Conservation (phyloP, 345 rosid species). For the Camelina sativa region DNA sequence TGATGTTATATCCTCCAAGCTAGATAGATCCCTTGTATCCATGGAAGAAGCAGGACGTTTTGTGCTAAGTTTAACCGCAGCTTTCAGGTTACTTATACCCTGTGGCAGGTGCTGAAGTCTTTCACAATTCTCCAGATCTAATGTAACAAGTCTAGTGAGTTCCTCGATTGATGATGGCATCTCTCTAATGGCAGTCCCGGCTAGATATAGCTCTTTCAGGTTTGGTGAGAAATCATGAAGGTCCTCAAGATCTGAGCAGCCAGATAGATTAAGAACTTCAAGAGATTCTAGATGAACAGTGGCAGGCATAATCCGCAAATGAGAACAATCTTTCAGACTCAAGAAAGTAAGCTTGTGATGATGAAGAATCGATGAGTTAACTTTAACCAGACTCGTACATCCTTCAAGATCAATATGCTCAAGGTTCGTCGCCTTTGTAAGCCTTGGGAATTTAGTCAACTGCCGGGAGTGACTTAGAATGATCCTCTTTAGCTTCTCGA, state of each 20-base stretch:
- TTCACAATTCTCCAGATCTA: slow-evolving; percentile 34
- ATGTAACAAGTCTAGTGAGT: slow-evolving; percentile 29
- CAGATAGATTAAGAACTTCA: slow-evolving; percentile 37
- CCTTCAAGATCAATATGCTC: slow-evolving; percentile 44
- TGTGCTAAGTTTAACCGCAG: no score
- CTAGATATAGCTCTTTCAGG: slow-evolving; percentile 28
- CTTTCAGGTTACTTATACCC: slow-evolving; percentile 12
- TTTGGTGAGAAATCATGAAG: slow-evolving; percentile 30
- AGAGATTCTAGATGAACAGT: slow-evolving; percentile 32
- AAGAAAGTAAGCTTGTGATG: slow-evolving; percentile 33
- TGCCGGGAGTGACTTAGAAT: slow-evolving; percentile 23
- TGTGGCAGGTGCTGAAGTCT: slow-evolving; percentile 29
- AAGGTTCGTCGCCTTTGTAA: slow-evolving; percentile 30
- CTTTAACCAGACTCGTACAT: slow-evolving; percentile 32
- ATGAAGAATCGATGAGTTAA: slow-evolving; percentile 35
- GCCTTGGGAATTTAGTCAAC: slow-evolving; percentile 22
- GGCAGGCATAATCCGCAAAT: slow-evolving; percentile 26
- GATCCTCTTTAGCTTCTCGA: slow-evolving; percentile 31
- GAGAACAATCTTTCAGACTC: slow-evolving; percentile 33
- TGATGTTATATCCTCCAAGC: no score
- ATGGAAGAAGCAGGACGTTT: no score
- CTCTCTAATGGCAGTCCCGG: slow-evolving; percentile 23
- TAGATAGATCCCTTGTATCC: no score
- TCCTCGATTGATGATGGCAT: background rate
- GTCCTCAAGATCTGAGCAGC: slow-evolving; percentile 36